Evolutionary conservation across 2,329 filamentous ascomycete genomes (phyloP).

Genomic region (Amphichorda felina): DNA sequence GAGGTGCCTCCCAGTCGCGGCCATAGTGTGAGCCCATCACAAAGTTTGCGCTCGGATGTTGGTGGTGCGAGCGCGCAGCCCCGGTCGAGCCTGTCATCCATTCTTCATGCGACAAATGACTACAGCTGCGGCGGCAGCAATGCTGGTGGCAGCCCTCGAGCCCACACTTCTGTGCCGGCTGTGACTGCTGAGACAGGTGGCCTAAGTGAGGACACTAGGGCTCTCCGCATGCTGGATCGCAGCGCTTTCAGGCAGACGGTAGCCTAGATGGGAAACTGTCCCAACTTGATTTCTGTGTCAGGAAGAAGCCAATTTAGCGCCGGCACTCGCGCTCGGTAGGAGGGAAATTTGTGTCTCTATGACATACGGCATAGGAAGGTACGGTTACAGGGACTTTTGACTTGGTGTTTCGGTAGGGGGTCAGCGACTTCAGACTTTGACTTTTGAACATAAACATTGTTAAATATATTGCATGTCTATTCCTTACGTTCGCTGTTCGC

Average conservation of each 20-base stretch:
- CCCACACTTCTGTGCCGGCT: slow-evolving; percentile 1
- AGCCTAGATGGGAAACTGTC: not conserved
- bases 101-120: slow-evolving; percentile 31
- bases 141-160: slow-evolving; percentile 6
- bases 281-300: not conserved
- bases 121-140: slow-evolving; percentile 30
- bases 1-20: slow-evolving; percentile 32
- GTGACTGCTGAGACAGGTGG: slow-evolving; percentile 23
- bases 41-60: slow-evolving; percentile 24
- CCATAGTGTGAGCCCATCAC: slow-evolving; percentile 35
- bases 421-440: no score
- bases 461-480: no score
- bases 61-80: slow-evolving; percentile 11
- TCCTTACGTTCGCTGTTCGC: no score
- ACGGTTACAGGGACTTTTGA: no score
- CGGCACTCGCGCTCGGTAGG: no score
- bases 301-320: not conserved
- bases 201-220: slow-evolving; percentile 52
- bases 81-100: slow-evolving; percentile 32
- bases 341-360: no score
- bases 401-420: no score
- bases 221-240: slow-evolving; percentile 54
- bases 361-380: no score
- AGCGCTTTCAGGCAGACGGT: slow-evolving; percentile 16
- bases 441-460: no score